Base-by-base conservation (phyloP, 129 eudicot genomes). In the Arctium minus region DNA sequence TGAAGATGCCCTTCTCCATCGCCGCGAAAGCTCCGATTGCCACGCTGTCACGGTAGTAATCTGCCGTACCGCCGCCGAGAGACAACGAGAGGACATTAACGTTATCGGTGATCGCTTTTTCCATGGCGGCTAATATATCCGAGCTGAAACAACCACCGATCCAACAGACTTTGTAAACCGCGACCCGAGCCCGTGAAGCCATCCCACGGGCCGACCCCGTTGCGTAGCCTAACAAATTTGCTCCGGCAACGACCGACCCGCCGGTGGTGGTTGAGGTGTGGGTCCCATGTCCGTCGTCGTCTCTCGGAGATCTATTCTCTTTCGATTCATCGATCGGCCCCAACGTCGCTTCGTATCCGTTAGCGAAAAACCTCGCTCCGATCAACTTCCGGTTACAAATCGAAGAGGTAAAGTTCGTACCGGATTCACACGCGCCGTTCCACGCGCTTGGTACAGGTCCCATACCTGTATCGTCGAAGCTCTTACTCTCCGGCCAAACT, bases 201-300 rank as follows among this genome's bases (percentile, higher is more conserved):
- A 95, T 95, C 74, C 98, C 98, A 30, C 98, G 93, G 9, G 98
- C 98, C 22, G 97, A 85, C 40, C 98, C 98, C 0, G 88, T 4
- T 1, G 98, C 98, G 73, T 91, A 95, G 5, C 97, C 98, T 5
- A 95, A 76, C 6, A 95, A 74, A 81, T 89, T 92, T 0, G 98
- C 98, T 37, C 90, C 91, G 40, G 87, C n/a, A 1, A 95, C 97
- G 0, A 89, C 80, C 0, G 97, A 86, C 1, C 98, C 98, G 1
- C 93, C 94, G 13, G 98, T 94, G 4, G 98, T 95, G n/a, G 91
- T 85, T 0, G 98, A 86, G 2, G 98, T 95, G 88, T 95, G 98
- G 18, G 98, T 92, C 7, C 98, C 98, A 18, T 95, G 98, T n/a
- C 98, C 98, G 67, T 95, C 98, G 81, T 95, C 97, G 75, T 95